Evolutionary conservation across 208 protist species (phyloP).

Genomic region (Leishmania lainsoni): DNA sequence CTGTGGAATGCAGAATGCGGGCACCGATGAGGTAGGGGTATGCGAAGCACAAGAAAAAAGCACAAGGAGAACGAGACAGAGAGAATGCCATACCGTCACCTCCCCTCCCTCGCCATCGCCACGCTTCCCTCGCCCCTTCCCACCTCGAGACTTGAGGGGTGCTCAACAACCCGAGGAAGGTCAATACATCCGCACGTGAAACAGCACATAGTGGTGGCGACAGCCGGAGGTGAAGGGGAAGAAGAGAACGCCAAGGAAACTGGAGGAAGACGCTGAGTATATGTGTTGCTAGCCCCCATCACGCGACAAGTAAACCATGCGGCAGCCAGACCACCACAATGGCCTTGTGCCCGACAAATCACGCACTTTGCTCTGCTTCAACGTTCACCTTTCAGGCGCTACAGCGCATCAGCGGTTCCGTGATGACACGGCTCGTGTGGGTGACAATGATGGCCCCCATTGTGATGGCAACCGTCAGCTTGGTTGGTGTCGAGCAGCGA

Average conservation of each 20-base stretch:
- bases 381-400: background rate
- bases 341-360: background rate
- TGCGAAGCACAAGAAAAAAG: background rate
- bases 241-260: background rate
- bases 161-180: background rate
- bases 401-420: background rate
- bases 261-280: background rate
- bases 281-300: background rate
- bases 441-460: background rate
- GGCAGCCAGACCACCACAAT: background rate
- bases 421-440: background rate
- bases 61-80: too few relatives aligned
- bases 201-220: background rate
- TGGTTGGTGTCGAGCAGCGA: constrained; percentile 26
- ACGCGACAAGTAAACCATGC: too few relatives aligned
- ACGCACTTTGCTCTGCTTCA: background rate
- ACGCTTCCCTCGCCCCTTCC: background rate
- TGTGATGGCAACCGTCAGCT: background rate
- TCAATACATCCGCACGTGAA: background rate
- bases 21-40: background rate
- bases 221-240: background rate
- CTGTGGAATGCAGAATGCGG: background rate
- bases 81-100: background rate
- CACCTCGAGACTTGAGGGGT: background rate
- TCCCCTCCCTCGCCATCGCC: background rate